phyloP scores from a whole-genome alignment of 1,284 basidiomycete genomes.

The Calocybe gambosa region DNA sequence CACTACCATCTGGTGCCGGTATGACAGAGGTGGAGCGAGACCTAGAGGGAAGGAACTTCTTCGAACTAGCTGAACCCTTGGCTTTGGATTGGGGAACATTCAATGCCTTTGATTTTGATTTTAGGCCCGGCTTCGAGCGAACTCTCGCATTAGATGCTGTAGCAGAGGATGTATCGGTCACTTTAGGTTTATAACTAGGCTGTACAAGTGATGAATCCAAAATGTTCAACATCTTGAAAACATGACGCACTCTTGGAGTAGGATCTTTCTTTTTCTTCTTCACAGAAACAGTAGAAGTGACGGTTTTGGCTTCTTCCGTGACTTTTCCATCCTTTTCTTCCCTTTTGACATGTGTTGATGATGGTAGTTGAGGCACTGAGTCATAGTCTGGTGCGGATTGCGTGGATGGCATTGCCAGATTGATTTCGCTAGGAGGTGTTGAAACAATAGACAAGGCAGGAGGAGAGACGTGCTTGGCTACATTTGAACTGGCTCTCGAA shows the following conservation, averaged over 20 bases:
- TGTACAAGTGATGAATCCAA: conserved; percentile 19
- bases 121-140: conserved; percentile 32
- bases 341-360: conserved; percentile 17
- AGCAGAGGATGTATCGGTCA: conserved; percentile 16
- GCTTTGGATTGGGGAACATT: conserved; percentile 17
- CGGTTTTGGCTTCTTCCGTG: conserved; percentile 20
- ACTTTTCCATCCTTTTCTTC: conserved; percentile 24
- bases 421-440: conserved; percentile 14
- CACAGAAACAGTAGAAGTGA: conserved; percentile 14
- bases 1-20: conserved; percentile 39
- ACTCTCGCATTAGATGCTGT: conserved; percentile 29
- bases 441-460: conserved; percentile 12
- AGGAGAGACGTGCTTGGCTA: conserved; percentile 12
- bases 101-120: conserved; percentile 28
- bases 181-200: conserved; percentile 33
- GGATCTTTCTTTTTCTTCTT: conserved; percentile 44
- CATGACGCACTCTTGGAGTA: conserved; percentile 35
- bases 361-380: conserved; percentile 54
- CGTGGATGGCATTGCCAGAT: conserved; percentile 20
- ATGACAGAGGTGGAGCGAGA: conserved; percentile 67
- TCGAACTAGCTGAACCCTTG: conserved; percentile 15
- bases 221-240: conserved; percentile 6
- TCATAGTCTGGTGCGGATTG: conserved; percentile 36
- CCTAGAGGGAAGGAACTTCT: conserved; percentile 36
- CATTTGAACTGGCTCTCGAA: conserved; percentile 3